Percentiles rank a stretch among this genome's conserved stretches.
These are phyloP conservation scores for Adansonia rubrostipa DNA, from an alignment of 441 rosid species.

Conservation along the genomic window DNA sequence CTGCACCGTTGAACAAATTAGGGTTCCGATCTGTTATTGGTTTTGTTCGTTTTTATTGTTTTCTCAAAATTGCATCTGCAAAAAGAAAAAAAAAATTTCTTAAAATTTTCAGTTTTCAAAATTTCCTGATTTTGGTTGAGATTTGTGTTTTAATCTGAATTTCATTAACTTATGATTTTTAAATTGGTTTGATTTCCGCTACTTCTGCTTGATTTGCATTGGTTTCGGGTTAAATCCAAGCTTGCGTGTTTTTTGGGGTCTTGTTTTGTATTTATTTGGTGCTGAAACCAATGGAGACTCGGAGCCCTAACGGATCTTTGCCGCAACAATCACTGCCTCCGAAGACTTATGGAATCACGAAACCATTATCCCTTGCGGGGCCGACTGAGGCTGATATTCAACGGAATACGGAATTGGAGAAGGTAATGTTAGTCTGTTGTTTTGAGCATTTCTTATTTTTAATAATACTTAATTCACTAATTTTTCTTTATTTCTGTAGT, in stretches of 20 bases:
- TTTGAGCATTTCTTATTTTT: neutral
- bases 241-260: constrained; percentile 16
- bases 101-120: neutral
- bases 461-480: constrained; percentile 15
- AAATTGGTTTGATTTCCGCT: neutral
- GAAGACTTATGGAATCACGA: constrained; percentile 54
- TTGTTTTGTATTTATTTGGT: constrained; percentile 30
- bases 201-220: constrained; percentile 14
- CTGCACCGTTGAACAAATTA: neutral
- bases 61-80: no score
- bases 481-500: constrained; percentile 34
- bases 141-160: constrained; percentile 1
- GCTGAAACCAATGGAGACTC: constrained; percentile 51
- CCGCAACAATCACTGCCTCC: constrained; percentile 32
- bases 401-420: constrained; percentile 62
- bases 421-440: constrained; percentile 36
- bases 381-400: constrained; percentile 60
- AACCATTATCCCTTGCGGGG: constrained; percentile 67
- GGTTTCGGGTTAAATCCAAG: constrained; percentile 20
- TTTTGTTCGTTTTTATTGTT: neutral
- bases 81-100: neutral
- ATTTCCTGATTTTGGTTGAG: neutral
- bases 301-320: constrained; percentile 39
- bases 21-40: constrained; percentile 23
- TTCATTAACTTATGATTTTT: neutral